Base-by-base conservation (phyloP, 2,329 filamentous ascomycete genomes). In the Periconia digitata region DNA sequence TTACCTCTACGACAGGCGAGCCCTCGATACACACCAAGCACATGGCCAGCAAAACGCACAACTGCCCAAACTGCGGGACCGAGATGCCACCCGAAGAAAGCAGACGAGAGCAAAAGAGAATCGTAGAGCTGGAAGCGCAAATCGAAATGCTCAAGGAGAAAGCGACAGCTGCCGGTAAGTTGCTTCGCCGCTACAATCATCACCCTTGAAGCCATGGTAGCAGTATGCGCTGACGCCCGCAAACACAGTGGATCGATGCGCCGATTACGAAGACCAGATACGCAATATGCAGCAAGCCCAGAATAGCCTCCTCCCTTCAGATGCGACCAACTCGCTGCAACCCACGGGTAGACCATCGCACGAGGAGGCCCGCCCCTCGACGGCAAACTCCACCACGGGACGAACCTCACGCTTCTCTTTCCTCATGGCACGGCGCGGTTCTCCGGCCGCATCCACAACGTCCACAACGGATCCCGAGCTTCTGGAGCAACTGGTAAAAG, bases 211-310 rank as follows among this genome's bases (percentile, higher is more conserved):
- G n/a, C 2, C 43, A 38, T 34, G 20, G 7, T 13, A 21, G 8
- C 10, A 29, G 49, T 55, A 43, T 27, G 41, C n/a, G 47, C 53
- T 55, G 21, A 55, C 43, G 13, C 18, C 49, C 41, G 32, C 44
- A 27, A 54, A 38, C 23, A 43, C 48, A 81, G 80, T 77, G 41
- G 76, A 79, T 56, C 83, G 75, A 65, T 77, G 84, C 54, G 86
- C 88, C 63, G 86, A 90, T 74, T 91, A 90, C 77, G 89, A 92
- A 72, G 87, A 90, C 70, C 86, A 91, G 67, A 79, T 91, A 35
- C 77, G 82, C 38, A 76, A 72, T 38, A 76, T 90, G 20, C 55
- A 58, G 37, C 27, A 49, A 7, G 18, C 48, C 3, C 40, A 56
- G 41, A 54, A 47, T 21, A 50, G 50, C 43, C 54, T 60, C 43